These are phyloP conservation scores for Gaertneriomyces sp. DNA, from an alignment of 192 early-diverging fungal genomes.

Conservation along the genomic window DNA sequence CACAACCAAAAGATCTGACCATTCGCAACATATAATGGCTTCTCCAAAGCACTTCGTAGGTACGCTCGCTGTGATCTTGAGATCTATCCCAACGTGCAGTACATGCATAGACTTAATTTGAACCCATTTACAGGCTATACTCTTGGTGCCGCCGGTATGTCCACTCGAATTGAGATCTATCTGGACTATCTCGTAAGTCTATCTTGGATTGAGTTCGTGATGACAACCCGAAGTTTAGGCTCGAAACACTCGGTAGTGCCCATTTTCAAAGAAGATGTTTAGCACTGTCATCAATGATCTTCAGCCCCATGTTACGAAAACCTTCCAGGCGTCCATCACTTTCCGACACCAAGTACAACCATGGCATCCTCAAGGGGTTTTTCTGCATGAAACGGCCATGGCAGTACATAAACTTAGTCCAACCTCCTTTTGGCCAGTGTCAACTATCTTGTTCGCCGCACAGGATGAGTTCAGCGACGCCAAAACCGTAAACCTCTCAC, in stretches of 20 bases:
- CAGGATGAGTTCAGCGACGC: not conserved
- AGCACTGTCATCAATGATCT: not conserved
- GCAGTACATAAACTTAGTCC: conserved; percentile 30
- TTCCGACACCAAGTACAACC: conserved; percentile 83
- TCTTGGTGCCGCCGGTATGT: not conserved
- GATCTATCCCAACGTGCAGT: not conserved
- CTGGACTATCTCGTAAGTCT: conserved; percentile 2
- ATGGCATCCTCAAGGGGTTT: conserved; percentile 73
- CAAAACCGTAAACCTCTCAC: not conserved
- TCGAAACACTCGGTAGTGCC: not conserved
- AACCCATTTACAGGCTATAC: not conserved
- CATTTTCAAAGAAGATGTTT: conserved; percentile 7
- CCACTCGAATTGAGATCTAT: conserved; percentile 1
- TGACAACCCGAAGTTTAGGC: not conserved
- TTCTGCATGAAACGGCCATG: conserved; percentile 63
- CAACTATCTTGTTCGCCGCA: conserved; percentile 1
- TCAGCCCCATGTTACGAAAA: not conserved
- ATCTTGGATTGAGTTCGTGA: not conserved
- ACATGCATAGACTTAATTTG: not conserved
- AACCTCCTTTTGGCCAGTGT: conserved; percentile 12
- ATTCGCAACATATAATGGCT: not conserved
- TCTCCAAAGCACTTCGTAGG: conserved; percentile 3
- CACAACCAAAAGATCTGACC: too few species aligned
- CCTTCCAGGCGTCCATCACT: conserved; percentile 38
- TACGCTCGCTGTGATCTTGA: not conserved